These are phyloP conservation scores for Gentiana macrophylla DNA, from an alignment of 257 asterid genomes.

Conservation along the genomic window DNA sequence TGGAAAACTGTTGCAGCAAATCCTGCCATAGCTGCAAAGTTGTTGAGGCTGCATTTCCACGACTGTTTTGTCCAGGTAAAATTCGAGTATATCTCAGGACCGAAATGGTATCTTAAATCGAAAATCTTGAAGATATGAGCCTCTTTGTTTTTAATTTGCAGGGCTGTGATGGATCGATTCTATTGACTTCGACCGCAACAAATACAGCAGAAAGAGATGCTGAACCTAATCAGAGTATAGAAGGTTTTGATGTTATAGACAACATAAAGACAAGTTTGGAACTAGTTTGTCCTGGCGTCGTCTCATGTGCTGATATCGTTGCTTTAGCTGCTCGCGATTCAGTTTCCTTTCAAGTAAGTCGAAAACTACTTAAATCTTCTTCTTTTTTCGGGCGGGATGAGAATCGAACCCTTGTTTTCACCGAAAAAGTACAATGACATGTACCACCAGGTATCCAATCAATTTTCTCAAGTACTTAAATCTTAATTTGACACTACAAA, in stretches of 20 bases:
- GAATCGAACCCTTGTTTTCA: too few relatives aligned
- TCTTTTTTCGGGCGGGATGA: too few relatives aligned
- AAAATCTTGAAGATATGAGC: too few relatives aligned
- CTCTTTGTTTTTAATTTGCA: not conserved
- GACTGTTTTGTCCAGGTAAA: constrained; percentile 29
- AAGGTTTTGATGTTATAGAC: constrained; percentile 23
- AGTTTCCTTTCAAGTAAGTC: constrained; percentile 15
- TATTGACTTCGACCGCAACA: constrained; percentile 10
- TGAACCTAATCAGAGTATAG: constrained; percentile 12
- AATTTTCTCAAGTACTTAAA: not conserved
- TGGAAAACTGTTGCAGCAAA: constrained; percentile 14
- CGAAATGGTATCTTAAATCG: too few relatives aligned
- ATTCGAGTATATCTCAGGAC: not conserved
- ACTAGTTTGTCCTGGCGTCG: constrained; percentile 13
- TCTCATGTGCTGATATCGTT: constrained; percentile 26
- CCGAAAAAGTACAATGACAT: not conserved
- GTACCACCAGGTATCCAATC: too few relatives aligned
- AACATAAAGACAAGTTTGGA: constrained; percentile 23
- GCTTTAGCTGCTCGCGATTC: constrained; percentile 23
- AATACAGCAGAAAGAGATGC: constrained; percentile 19
- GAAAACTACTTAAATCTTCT: too few relatives aligned
- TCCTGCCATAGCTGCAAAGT: constrained; percentile 18
- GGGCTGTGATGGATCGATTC: constrained; percentile 35
- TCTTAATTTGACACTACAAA: not conserved
- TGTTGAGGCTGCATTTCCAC: constrained; percentile 27